phyloP scores from a whole-genome alignment of 1,284 basidiomycete genomes.

The Cutaneotrichosporon sp. region DNA sequence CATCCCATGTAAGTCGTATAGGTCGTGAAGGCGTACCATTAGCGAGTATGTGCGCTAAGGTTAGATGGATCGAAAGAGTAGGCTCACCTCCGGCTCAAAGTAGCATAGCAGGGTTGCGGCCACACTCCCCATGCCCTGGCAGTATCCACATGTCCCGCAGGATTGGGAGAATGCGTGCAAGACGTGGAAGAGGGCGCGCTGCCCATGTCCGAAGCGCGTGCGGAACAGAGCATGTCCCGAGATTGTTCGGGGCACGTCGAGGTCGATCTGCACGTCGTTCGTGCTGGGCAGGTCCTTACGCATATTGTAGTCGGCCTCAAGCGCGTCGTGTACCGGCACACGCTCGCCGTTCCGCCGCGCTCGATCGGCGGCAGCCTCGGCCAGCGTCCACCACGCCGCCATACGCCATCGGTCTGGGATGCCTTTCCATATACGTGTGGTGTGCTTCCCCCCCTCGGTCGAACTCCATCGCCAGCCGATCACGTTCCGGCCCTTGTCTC shows the following conservation, averaged over 20 bases:
- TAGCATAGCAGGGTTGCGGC: conserved; percentile 93
- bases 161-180: conserved; percentile 85
- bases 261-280: conserved; percentile 96
- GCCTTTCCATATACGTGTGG: conserved; percentile 74
- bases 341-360: conserved; percentile 2
- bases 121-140: conserved; percentile 98
- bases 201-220: conserved; percentile 92
- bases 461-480: conserved; percentile 67
- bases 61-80: background rate
- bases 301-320: conserved; percentile 59
- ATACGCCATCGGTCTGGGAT: conserved; percentile 93
- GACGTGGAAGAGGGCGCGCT: conserved; percentile 91
- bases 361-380: conserved; percentile 49
- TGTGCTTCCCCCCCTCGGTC: conserved; percentile 61
- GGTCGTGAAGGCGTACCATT: conserved; percentile 79
- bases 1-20: conserved; percentile 83
- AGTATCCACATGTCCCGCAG: conserved; percentile 89
- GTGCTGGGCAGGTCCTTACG: conserved; percentile 73
- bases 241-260: conserved; percentile 96
- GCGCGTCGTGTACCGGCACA: conserved; percentile 26
- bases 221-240: conserved; percentile 91
- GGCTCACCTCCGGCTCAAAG: conserved; percentile 71
- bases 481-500: conserved; percentile 75
- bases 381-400: conserved; percentile 83
- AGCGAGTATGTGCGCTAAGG: conserved; percentile 70